Evolutionary conservation across 139 green algal genomes (phyloP).

Genomic region (Micromonas pusilla): DNA sequence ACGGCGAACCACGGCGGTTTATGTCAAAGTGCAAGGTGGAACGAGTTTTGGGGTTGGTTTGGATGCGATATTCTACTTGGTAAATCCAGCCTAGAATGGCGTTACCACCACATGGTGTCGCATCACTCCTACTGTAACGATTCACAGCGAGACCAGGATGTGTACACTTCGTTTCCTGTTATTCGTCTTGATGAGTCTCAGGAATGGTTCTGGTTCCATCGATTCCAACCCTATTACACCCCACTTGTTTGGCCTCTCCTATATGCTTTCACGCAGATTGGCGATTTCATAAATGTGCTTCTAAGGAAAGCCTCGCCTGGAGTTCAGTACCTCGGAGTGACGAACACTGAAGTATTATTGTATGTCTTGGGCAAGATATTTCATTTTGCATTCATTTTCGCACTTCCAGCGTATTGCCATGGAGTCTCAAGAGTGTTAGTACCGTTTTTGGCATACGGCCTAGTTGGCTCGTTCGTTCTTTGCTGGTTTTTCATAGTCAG

Average conservation of each 20-base stretch:
- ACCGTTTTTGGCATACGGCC: slow-evolving; percentile 15
- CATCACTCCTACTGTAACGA: slow-evolving; percentile 41
- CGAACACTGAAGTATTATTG: neutral
- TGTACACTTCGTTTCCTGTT: slow-evolving; percentile 28
- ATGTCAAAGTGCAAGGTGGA: slow-evolving; percentile 3
- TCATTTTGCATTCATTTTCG: slow-evolving; percentile 24
- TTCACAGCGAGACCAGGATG: slow-evolving; percentile 23
- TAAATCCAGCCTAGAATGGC: slow-evolving; percentile 26
- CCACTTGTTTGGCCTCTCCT: slow-evolving; percentile 26
- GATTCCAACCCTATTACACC: slow-evolving; percentile 32
- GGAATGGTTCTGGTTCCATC: slow-evolving; percentile 31
- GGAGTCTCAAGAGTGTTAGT: neutral
- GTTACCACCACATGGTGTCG: slow-evolving; percentile 34
- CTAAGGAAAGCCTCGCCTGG: slow-evolving; percentile 6
- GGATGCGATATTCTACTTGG: slow-evolving; percentile 25
- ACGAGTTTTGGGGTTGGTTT: slow-evolving; percentile 32
- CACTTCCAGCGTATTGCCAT: slow-evolving; percentile 23
- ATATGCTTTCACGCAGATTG: slow-evolving; percentile 14
- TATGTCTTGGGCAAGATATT: slow-evolving; percentile 30
- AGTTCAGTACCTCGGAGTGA: slow-evolving; percentile 21
- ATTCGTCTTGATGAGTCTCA: slow-evolving; percentile 29
- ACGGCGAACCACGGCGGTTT: slow-evolving; percentile 32
- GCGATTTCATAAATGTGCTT: slow-evolving; percentile 14
- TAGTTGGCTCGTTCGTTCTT: slow-evolving; percentile 23
- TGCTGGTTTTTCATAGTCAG: slow-evolving; percentile 33